Percentiles rank a stretch among this genome's conserved stretches.
These are phyloP conservation scores for Exophiala phaeomuriformis DNA, from an alignment of 2,329 filamentous ascomycete species.

Conservation along the genomic window DNA sequence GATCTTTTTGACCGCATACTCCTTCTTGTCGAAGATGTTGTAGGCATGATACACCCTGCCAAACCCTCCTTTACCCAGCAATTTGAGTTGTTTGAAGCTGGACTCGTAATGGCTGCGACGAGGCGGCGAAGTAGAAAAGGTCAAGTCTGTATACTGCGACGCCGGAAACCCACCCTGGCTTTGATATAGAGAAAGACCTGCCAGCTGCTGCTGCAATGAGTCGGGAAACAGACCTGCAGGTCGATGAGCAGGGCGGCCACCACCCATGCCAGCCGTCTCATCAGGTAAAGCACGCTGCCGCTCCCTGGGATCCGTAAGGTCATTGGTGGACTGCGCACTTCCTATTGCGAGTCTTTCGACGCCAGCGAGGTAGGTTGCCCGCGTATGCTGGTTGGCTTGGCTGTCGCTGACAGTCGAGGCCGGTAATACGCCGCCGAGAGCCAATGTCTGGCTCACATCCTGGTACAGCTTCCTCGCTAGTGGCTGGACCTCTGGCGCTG, in stretches of 20 bases:
- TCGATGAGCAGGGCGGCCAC: slow-evolving; percentile 2
- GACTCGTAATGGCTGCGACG: slow-evolving; percentile 39
- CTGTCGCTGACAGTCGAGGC: slow-evolving; percentile 35
- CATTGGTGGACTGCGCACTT: slow-evolving; percentile 34
- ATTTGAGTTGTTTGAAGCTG: slow-evolving; percentile 47
- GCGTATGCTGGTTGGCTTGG: slow-evolving; percentile 7
- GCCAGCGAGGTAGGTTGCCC: slow-evolving; percentile 35
- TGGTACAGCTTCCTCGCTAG: slow-evolving; percentile 38
- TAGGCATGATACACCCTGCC: slow-evolving; percentile 56
- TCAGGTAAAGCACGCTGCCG: slow-evolving; percentile 10
- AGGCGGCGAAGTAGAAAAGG: slow-evolving; percentile 28
- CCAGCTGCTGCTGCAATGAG: slow-evolving; percentile 18
- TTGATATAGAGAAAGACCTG: slow-evolving; percentile 19
- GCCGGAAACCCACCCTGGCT: slow-evolving; percentile 9
- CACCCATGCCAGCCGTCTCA: slow-evolving; percentile 4
- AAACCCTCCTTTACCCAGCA: slow-evolving; percentile 59
- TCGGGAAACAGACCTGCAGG: slow-evolving; percentile 1
- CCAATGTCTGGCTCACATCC: slow-evolving; percentile 38
- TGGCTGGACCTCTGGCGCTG: slow-evolving; percentile 38
- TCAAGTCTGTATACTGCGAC: slow-evolving; percentile 21
- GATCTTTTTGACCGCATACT: slow-evolving; percentile 62
- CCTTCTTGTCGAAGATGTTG: slow-evolving; percentile 54
- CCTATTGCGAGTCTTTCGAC: slow-evolving; percentile 37
- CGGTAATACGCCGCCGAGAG: slow-evolving; percentile 37
- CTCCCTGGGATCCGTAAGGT: neutral